phyloP scores from a whole-genome alignment of 805 yeast species.

The Myxozyma neotropica region DNA sequence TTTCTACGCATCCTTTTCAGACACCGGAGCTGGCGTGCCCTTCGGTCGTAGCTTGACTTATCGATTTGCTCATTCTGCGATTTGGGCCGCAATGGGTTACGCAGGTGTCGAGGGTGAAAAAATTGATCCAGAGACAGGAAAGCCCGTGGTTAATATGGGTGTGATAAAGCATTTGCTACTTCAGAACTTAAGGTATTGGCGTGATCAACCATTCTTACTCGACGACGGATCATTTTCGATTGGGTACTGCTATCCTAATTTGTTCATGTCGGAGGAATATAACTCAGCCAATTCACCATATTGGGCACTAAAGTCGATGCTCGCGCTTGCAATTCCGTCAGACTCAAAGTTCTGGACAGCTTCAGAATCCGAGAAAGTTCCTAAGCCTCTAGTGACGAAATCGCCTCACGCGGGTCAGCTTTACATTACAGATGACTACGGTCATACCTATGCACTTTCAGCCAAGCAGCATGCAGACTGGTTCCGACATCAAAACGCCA shows the following conservation, averaged over 20 bases:
- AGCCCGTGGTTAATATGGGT: slow-evolving; percentile 31
- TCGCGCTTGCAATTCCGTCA: slow-evolving; percentile 34
- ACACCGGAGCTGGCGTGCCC: slow-evolving; percentile 37
- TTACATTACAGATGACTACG: slow-evolving; percentile 11
- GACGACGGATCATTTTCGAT: slow-evolving; percentile 35
- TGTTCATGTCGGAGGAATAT: slow-evolving; percentile 36
- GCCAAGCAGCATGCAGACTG: slow-evolving; percentile 18
- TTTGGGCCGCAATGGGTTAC: slow-evolving; percentile 38
- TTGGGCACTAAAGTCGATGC: slow-evolving; percentile 37
- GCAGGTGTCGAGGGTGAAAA: slow-evolving; percentile 20
- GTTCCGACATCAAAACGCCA: slow-evolving; percentile 33
- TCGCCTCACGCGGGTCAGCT: slow-evolving; percentile 13
- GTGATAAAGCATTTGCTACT: slow-evolving; percentile 35
- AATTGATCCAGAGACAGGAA: slow-evolving; percentile 32
- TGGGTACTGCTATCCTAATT: slow-evolving; percentile 38
- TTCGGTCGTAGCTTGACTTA: slow-evolving; percentile 38
- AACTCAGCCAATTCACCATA: slow-evolving; percentile 38
- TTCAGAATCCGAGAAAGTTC: slow-evolving; percentile 11
- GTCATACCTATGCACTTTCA: slow-evolving; percentile 18
- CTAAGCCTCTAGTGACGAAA: neutral
- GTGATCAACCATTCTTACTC: slow-evolving; percentile 35
- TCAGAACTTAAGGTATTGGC: slow-evolving; percentile 38
- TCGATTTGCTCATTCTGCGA: slow-evolving; percentile 36
- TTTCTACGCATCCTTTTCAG: slow-evolving; percentile 37
- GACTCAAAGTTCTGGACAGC: slow-evolving; percentile 36